These are phyloP conservation scores for Hibiscus syriacus DNA, from an alignment of 345 rosid genomes.

Conservation along the genomic window DNA sequence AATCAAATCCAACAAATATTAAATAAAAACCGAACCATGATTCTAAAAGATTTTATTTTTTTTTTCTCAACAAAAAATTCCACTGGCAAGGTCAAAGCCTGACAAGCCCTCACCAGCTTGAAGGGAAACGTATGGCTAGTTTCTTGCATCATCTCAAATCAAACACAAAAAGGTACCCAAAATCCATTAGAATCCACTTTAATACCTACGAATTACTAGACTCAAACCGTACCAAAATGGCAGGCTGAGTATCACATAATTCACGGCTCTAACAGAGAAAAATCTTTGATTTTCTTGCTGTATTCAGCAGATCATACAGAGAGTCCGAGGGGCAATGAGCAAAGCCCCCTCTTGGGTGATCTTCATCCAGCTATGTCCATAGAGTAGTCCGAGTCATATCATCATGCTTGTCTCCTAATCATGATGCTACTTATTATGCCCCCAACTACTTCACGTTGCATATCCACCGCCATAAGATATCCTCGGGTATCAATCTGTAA, in stretches of 20 bases:
- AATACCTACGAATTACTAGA: not conserved
- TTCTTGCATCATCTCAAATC: not conserved
- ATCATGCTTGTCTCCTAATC: constrained; percentile 30
- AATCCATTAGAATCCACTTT: not conserved
- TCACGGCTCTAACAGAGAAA: not conserved
- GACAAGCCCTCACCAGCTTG: not conserved
- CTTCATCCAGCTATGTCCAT: constrained; percentile 29
- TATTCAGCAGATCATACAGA: not conserved
- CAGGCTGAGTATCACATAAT: not conserved
- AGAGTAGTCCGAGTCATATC: constrained; percentile 15
- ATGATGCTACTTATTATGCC: too few relatives aligned
- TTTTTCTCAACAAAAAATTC: not conserved
- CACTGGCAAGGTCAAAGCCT: not conserved
- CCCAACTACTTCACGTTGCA: not conserved
- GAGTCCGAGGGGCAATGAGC: not conserved
- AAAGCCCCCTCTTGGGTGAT: constrained; percentile 15
- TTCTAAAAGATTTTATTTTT: too few relatives aligned
- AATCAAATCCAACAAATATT: too few relatives aligned
- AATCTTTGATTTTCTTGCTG: not conserved
- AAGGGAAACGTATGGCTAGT: not conserved
- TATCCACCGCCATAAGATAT: not conserved
- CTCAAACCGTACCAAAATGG: not conserved
- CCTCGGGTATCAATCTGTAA: not conserved
- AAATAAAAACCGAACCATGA: too few relatives aligned
- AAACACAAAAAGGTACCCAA: not conserved